These are phyloP conservation scores for Choiromyces venosus DNA, from an alignment of 495 filamentous ascomycete species.

Conservation along the genomic window DNA sequence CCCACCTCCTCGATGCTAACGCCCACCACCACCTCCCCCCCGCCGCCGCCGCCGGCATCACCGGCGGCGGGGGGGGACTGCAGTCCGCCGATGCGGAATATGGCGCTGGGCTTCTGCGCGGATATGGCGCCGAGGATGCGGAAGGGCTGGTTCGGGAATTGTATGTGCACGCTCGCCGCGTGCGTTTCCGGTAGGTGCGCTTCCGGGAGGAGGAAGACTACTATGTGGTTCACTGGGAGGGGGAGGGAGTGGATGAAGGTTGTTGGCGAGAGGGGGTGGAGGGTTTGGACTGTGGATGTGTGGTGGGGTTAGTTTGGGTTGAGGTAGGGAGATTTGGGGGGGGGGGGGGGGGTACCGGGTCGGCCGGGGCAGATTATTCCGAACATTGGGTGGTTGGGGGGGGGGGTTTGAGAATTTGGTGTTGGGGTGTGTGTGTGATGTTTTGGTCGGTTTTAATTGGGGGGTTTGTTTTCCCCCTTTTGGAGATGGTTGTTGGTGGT, in stretches of 20 bases:
- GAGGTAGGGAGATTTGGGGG: constrained; percentile 22
- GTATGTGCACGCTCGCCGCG: constrained; percentile 83
- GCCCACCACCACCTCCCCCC: constrained; percentile 61
- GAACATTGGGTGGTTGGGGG: constrained; percentile 32
- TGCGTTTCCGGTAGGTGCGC: constrained; percentile 64
- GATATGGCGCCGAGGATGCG: constrained; percentile 81
- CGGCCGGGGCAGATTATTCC: constrained; percentile 43
- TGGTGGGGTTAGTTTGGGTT: constrained; percentile 40
- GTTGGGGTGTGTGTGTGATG: no score
- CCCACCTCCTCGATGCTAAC: constrained; percentile 73
- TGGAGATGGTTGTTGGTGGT: no score
- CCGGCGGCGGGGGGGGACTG: constrained; percentile 53
- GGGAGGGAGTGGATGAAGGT: constrained; percentile 65
- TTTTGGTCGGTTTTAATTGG: no score
- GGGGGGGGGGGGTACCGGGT: constrained; percentile 39
- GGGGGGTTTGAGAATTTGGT: neutral
- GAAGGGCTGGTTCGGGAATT: constrained; percentile 60
- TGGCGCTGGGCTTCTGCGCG: constrained; percentile 78
- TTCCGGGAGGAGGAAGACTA: constrained; percentile 84
- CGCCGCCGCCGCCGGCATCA: constrained; percentile 29
- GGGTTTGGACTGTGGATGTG: constrained; percentile 58
- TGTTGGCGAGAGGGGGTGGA: constrained; percentile 56
- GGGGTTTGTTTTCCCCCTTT: no score
- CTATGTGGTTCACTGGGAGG: constrained; percentile 66
- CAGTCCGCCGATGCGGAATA: constrained; percentile 53